These are phyloP conservation scores for Achaetomiella virescens DNA, from an alignment of 495 filamentous ascomycete genomes.

Conservation along the genomic window DNA sequence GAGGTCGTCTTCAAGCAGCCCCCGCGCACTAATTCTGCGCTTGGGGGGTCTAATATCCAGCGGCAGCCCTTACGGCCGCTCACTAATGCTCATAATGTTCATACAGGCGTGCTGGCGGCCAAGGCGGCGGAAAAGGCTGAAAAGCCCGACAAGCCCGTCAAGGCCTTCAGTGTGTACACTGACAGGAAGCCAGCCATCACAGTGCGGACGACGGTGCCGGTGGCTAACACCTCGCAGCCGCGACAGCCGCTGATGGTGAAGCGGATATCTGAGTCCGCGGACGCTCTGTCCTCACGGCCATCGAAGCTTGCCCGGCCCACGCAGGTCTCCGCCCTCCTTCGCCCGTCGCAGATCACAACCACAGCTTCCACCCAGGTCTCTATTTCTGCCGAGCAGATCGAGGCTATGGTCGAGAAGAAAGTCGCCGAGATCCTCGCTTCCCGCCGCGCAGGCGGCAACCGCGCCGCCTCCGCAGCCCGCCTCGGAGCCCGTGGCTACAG, in stretches of 20 bases:
- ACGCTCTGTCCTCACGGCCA: slow-evolving; percentile 25
- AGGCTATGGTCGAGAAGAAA: slow-evolving; percentile 86
- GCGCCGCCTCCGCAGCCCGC: slow-evolving; percentile 7
- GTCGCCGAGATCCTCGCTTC: slow-evolving; percentile 82
- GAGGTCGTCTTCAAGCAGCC: slow-evolving; percentile 76
- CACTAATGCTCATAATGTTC: slow-evolving; percentile 57
- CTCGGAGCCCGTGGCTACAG: background rate
- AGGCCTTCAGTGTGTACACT: slow-evolving; percentile 76
- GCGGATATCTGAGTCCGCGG: slow-evolving; percentile 37
- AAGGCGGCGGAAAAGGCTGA: slow-evolving; percentile 45
- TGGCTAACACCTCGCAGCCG: slow-evolving; percentile 33
- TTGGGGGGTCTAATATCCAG: slow-evolving; percentile 40
- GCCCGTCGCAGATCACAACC: slow-evolving; percentile 26
- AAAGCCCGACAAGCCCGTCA: slow-evolving; percentile 63
- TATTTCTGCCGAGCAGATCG: slow-evolving; percentile 71
- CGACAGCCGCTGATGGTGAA: slow-evolving; percentile 37
- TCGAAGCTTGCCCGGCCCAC: slow-evolving; percentile 41
- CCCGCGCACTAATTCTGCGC: slow-evolving; percentile 47
- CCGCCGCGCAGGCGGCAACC: slow-evolving; percentile 38
- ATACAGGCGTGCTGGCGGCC: slow-evolving; percentile 37
- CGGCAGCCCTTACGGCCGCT: slow-evolving; percentile 76
- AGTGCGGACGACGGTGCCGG: slow-evolving; percentile 10
- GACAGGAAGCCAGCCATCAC: slow-evolving; percentile 52
- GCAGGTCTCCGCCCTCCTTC: slow-evolving; percentile 22
- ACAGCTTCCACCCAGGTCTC: slow-evolving; percentile 27